Percentiles rank a stretch among this genome's conserved stretches.
phyloP scores from a whole-genome alignment of 768 basidiomycete species.

The Pluteus cervinus region DNA sequence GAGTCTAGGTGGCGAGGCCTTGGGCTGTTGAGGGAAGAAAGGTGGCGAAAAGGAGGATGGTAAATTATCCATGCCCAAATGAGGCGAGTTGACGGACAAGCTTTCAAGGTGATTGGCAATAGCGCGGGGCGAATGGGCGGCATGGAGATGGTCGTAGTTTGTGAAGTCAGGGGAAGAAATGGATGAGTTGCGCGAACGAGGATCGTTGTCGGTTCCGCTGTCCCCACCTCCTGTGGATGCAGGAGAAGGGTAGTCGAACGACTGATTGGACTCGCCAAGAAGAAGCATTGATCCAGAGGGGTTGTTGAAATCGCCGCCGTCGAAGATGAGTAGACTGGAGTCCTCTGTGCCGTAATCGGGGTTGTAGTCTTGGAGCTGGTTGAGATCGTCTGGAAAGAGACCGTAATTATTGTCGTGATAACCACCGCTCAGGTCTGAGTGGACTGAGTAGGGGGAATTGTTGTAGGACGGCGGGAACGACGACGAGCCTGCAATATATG shows the following conservation, averaged over 20 bases:
- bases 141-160: conserved; percentile 19
- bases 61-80: conserved; percentile 45
- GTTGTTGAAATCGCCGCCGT: conserved; percentile 41
- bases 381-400: conserved; percentile 43
- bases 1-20: conserved; percentile 57
- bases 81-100: conserved; percentile 60
- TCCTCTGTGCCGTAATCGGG: conserved; percentile 84
- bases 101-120: conserved; percentile 57
- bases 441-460: conserved; percentile 62
- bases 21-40: conserved; percentile 38
- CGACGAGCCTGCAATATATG: no score
- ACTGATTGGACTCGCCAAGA: conserved; percentile 16
- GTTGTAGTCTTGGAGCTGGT: conserved; percentile 51
- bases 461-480: no score
- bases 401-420: conserved; percentile 38
- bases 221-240: conserved; percentile 43
- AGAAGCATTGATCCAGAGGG: conserved; percentile 14
- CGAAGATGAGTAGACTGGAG: conserved; percentile 52
- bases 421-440: conserved; percentile 60
- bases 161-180: conserved; percentile 41
- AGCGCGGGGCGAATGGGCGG: conserved; percentile 50
- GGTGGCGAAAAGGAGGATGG: conserved; percentile 15
- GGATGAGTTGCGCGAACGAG: conserved; percentile 59
- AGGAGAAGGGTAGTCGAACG: conserved; percentile 62
- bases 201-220: conserved; percentile 37